Percentiles rank a stretch among this genome's conserved stretches.
Evolutionary conservation across 2,329 filamentous ascomycete species (phyloP).

Genomic region (Phaeosphaeria sp.): DNA sequence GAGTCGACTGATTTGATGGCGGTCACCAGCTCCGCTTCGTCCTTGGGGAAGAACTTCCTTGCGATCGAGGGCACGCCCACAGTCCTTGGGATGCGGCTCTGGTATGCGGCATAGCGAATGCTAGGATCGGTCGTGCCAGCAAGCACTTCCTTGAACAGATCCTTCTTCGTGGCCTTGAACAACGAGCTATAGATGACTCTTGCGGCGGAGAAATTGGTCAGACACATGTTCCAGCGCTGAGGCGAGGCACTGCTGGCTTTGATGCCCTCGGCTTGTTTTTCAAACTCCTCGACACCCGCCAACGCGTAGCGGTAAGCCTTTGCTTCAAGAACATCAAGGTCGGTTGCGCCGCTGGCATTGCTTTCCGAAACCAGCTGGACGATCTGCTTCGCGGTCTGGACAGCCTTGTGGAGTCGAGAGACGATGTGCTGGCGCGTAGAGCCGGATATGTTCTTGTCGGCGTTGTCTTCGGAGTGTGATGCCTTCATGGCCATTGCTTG

Average conservation of each 20-base stretch:
- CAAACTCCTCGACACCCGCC: constrained; percentile 78
- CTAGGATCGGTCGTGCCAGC: constrained; percentile 89
- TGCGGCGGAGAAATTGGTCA: constrained; percentile 76
- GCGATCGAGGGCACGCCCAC: constrained; percentile 81
- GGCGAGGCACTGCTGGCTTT: constrained; percentile 45
- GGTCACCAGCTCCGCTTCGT: constrained; percentile 66
- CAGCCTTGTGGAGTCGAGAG: constrained; percentile 83
- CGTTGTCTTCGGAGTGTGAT: constrained; percentile 75
- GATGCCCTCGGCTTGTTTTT: constrained; percentile 70
- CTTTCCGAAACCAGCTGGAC: constrained; percentile 70
- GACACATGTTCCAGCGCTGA: constrained; percentile 75
- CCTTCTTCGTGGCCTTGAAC: constrained; percentile 69
- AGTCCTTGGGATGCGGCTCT: constrained; percentile 85
- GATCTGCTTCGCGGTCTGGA: constrained; percentile 71
- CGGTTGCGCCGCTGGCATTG: constrained; percentile 67
- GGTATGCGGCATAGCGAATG: constrained; percentile 92
- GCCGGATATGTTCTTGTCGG: constrained; percentile 75
- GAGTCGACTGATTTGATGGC: constrained; percentile 74
- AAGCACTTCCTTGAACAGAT: constrained; percentile 85
- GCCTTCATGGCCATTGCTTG: constrained; percentile 95
- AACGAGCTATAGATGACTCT: constrained; percentile 84
- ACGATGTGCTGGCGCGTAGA: constrained; percentile 86
- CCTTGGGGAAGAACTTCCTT: constrained; percentile 75
- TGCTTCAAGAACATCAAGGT: constrained; percentile 80
- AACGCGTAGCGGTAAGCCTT: constrained; percentile 82